Conservation (phyloP, 495 filamentous ascomycete genomes). For the Aspergillus ostianus region DNA sequence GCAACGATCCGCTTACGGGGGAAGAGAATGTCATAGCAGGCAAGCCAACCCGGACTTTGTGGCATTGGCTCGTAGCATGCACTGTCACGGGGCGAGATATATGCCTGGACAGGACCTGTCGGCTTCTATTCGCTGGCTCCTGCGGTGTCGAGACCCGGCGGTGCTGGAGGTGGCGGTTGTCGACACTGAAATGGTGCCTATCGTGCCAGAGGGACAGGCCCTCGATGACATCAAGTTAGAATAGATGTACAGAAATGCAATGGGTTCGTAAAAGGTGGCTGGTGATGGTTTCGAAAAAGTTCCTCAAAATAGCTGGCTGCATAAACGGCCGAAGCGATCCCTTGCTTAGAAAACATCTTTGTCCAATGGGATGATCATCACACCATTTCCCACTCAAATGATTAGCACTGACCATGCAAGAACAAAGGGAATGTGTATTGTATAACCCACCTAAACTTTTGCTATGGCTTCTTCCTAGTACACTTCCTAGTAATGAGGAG, state of each 20-base stretch:
- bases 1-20: slow-evolving; percentile 95
- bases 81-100: slow-evolving; percentile 55
- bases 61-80: slow-evolving; percentile 59
- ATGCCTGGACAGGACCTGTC: slow-evolving; percentile 59
- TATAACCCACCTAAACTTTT: too few relatives aligned
- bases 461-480: too few relatives aligned
- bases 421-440: too few relatives aligned
- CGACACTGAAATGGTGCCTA: background rate
- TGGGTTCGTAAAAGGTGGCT: too few relatives aligned
- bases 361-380: too few relatives aligned
- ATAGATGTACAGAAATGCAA: background rate
- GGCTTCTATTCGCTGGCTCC: slow-evolving; percentile 71
- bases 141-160: slow-evolving; percentile 17
- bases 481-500: too few relatives aligned
- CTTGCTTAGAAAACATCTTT: too few relatives aligned
- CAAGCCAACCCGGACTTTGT: slow-evolving; percentile 76
- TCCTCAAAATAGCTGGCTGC: too few relatives aligned
- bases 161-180: background rate
- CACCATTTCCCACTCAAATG: too few relatives aligned
- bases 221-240: background rate
- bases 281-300: too few relatives aligned
- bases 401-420: too few relatives aligned
- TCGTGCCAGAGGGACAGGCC: background rate
- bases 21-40: slow-evolving; percentile 88
- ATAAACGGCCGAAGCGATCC: too few relatives aligned